These are phyloP conservation scores for Citrullus amarus DNA, from an alignment of 306 rosid species.

Conservation along the genomic window DNA sequence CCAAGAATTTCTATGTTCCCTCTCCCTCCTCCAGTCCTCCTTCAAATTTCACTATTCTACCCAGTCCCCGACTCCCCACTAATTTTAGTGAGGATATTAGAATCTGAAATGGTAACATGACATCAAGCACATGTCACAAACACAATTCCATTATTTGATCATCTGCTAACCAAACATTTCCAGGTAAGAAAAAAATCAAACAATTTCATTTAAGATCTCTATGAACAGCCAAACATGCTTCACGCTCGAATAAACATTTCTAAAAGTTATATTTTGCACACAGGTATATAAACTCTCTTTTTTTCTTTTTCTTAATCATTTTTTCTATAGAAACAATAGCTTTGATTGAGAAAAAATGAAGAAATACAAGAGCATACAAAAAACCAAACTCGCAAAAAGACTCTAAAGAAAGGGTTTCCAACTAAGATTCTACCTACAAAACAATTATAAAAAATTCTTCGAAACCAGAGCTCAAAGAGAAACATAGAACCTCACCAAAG, in stretches of 20 bases:
- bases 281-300: not conserved
- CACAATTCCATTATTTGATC: not conserved
- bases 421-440: too few species aligned
- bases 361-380: too few species aligned
- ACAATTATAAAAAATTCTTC: too few species aligned
- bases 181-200: not conserved
- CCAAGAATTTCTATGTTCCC: not conserved
- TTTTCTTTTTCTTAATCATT: too few species aligned
- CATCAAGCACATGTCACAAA: not conserved
- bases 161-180: not conserved
- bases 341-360: too few species aligned
- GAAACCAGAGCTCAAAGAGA: too few species aligned
- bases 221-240: not conserved
- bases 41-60: not conserved
- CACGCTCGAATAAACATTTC: not conserved
- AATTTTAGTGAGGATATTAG: not conserved
- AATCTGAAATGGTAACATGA: not conserved
- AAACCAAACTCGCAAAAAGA: too few species aligned
- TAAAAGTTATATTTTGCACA: not conserved
- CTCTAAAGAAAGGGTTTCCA: too few species aligned
- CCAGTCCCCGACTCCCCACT: not conserved
- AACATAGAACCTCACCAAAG: too few species aligned
- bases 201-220: not conserved
- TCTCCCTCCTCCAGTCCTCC: not conserved
- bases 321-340: too few species aligned